Evolutionary conservation across 176 grass and related monocot genomes (phyloP), one percentile per base, ranked within the genome.

Genomic region (Musa beccarii): DNA sequence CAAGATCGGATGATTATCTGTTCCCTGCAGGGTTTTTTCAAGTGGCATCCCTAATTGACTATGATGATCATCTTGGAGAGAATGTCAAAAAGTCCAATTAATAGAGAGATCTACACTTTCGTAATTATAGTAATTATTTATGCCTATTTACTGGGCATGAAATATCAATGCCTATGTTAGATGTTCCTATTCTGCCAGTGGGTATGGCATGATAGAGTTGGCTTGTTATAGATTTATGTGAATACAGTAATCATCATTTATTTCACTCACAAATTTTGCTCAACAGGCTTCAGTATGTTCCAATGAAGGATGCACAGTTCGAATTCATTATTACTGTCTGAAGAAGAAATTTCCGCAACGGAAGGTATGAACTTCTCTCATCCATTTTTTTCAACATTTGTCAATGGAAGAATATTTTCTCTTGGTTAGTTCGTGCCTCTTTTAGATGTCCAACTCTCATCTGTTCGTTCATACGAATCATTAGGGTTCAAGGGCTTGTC

Each of bases 251-350:
- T 43, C 34, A 43, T 43, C 34, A 43, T 43, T 43, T 43, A 43
- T 43, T 43, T 43, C 0, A 28, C 52, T 55, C 1, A 43, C 64
- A 73, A 25, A 75, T 26, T 77, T 52, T 50, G 21, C 64, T 51
- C 54, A 79, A 79, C 79, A 96, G 94, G 94, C 90, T 59, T 84
- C 80, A 29, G 53, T 53, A 51, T 98, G 94, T 76, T 76, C 84
- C 8, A 93, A 84, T 9, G 90, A 98, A 63, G 84, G 68, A 61
- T 98, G 94, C 80, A 82, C 51, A 43, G 65, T 93, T n/a, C 86
- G 88, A 71, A 93, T 98, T 78, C 94, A 98, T 62, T 76, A 84
- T 71, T 98, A 98, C 76, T 93, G 94, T 84, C 29, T 93, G 53
- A 89, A 84, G 80, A 89, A 93, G 88, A 98, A 91, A 87, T 86